A percentile compares a stretch with the other conserved stretches of the same genome.
phyloP scores from a whole-genome alignment of 75 land plant species.

The Cupressus sempervirens region DNA sequence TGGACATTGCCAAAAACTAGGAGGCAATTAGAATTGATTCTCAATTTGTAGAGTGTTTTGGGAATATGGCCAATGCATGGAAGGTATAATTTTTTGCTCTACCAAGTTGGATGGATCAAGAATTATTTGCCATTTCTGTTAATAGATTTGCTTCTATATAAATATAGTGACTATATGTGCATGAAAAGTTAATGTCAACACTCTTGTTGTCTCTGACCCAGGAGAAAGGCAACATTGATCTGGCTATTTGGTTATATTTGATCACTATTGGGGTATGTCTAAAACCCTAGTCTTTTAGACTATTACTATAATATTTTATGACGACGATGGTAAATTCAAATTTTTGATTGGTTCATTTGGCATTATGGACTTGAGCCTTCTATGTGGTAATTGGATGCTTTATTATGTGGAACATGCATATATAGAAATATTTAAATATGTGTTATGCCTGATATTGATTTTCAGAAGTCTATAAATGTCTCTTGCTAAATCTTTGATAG shows the following conservation, averaged over 20 bases:
- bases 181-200: neutral
- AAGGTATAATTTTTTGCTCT: no score
- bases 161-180: neutral
- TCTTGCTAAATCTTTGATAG: neutral
- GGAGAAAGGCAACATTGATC: conserved; percentile 97
- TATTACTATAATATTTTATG: neutral
- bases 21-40: no score
- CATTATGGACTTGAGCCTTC: no score
- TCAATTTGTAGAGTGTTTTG: no score
- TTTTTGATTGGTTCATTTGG: neutral
- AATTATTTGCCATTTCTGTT: neutral
- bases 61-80: no score
- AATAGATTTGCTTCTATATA: neutral
- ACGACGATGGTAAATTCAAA: no score
- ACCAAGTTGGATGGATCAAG: neutral
- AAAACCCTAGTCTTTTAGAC: neutral
- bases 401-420: neutral
- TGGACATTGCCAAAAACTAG: conserved; percentile 94
- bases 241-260: no score
- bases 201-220: conserved; percentile 19
- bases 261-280: conserved; percentile 87
- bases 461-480: no score
- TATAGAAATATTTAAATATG: no score
- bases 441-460: neutral
- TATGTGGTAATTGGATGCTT: no score